Base-by-base conservation (phyloP, 2,329 filamentous ascomycete genomes). In the Diaporthe citri region DNA sequence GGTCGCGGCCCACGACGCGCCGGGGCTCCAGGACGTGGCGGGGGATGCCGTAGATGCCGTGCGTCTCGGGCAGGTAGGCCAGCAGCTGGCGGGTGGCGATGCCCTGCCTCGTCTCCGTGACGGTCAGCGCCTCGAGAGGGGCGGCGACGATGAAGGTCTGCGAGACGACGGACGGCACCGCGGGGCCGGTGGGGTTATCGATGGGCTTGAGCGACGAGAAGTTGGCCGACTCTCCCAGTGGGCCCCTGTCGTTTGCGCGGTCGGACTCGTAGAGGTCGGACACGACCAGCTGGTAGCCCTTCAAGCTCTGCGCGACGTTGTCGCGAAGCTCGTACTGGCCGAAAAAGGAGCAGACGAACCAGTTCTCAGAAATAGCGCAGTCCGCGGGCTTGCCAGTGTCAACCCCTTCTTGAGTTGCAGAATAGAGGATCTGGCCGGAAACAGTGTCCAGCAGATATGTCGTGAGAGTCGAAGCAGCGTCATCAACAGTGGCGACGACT, bases 221-320 rank as follows among this genome's bases (percentile, higher is more conserved):
- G 81, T 96, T 96, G 56, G 87, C 86, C 2, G 90, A 85, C 31
- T 92, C 89, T 69, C 90, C 93, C 1, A 97, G 88, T 4, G 93
- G 90, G 1, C 96, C 97, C 73, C 97, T 93, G 83, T 98, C 94
- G 82, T 99, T 97, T 31, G 94, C 88, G 15, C 92, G 85, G 0
- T 93, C 89, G 0, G 96, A 98, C 83, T 98, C 97, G 84, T 96
- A 98, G 48, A 99, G 90, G 81, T 99, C 96, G 0, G 94, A 93
- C 15, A 98, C 89, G 28, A 96, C 90, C 10, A 98, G 88, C 79
- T 98, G 95, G 83, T 97, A 94, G 51, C 96, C 96, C 83, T 95
- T 95, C 75, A 96, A 90, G 6, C 86, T 83, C 73, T 89, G 87
- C n/a, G 87, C 84, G 4, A 85, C 80, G 34, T 88, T 85, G 76